Conservation (phyloP, 306 rosid genomes). For the Corylus heterophylla region DNA sequence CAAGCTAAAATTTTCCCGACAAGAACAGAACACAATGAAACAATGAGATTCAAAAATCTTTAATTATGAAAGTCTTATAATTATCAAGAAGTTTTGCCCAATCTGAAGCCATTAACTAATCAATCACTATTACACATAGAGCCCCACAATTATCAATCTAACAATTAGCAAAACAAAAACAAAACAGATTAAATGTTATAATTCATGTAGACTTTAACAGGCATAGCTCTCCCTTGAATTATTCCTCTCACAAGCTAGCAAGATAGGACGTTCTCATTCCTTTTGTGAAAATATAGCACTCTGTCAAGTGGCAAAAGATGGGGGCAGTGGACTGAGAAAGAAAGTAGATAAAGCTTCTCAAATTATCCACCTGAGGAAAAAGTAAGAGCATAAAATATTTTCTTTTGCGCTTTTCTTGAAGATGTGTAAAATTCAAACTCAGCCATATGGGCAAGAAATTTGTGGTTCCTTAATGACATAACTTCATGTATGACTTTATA, state of each 20-base stretch:
- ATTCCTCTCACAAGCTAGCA: not conserved
- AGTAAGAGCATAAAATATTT: not conserved
- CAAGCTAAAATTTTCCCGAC: slow-evolving; percentile 1
- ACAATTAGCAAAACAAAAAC: not conserved
- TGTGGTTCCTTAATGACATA: not conserved
- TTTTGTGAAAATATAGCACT: too few species aligned
- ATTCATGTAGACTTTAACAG: not conserved
- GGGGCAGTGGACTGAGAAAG: not conserved
- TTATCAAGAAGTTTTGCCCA: not conserved
- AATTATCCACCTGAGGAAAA: not conserved
- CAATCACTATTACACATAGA: not conserved
- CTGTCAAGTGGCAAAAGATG: not conserved
- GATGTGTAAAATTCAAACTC: not conserved
- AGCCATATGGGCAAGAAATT: not conserved
- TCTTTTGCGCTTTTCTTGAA: not conserved
- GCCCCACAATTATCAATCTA: not conserved
- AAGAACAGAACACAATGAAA: slow-evolving; percentile 11
- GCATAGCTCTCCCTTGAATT: not conserved
- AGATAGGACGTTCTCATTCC: not conserved
- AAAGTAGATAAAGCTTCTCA: not conserved
- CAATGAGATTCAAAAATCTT: not conserved
- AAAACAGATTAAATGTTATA: not conserved
- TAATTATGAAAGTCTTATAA: not conserved
- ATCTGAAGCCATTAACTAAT: not conserved
- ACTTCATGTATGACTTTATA: not conserved